phyloP scores from a whole-genome alignment of 2,329 filamentous ascomycete genomes.

The Emmonsiellopsis sp. region DNA sequence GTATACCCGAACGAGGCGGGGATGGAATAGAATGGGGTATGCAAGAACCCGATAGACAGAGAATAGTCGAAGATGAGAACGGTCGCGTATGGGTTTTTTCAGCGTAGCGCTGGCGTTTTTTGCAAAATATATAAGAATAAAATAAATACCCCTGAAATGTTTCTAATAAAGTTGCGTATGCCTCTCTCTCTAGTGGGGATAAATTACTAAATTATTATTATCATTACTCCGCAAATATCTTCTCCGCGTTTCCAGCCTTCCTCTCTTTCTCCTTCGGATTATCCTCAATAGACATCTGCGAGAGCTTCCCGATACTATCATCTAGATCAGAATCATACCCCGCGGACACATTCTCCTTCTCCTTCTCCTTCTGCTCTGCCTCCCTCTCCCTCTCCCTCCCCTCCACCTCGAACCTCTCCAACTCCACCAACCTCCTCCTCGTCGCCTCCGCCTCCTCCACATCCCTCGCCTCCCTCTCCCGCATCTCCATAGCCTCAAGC shows the following conservation, averaged over 20 bases:
- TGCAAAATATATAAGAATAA: neutral
- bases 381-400: slow-evolving; percentile 29
- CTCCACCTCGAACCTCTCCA: slow-evolving; percentile 29
- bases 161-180: neutral
- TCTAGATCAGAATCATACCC: slow-evolving; percentile 24
- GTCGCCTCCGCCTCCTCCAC: slow-evolving; percentile 42
- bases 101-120: neutral
- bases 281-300: slow-evolving; percentile 33
- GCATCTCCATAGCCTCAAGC: slow-evolving; percentile 63
- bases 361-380: slow-evolving; percentile 15
- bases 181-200: no score
- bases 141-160: neutral
- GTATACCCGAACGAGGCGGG: slow-evolving; percentile 12
- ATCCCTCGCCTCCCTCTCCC: slow-evolving; percentile 40
- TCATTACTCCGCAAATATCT: neutral
- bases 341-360: neutral
- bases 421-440: slow-evolving; percentile 40
- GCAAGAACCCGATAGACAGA: slow-evolving; percentile 39
- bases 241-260: slow-evolving; percentile 4
- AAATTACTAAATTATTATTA: no score
- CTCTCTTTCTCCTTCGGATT: slow-evolving; percentile 15
- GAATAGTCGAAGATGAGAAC: slow-evolving; percentile 1
- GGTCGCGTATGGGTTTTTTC: neutral
- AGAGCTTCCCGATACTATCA: slow-evolving; percentile 29
- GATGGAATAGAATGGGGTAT: slow-evolving; percentile 23